Evolutionary conservation across 495 filamentous ascomycete species (phyloP), one percentile per base, ranked within the genome.

Genomic region (Cercophora sp.): DNA sequence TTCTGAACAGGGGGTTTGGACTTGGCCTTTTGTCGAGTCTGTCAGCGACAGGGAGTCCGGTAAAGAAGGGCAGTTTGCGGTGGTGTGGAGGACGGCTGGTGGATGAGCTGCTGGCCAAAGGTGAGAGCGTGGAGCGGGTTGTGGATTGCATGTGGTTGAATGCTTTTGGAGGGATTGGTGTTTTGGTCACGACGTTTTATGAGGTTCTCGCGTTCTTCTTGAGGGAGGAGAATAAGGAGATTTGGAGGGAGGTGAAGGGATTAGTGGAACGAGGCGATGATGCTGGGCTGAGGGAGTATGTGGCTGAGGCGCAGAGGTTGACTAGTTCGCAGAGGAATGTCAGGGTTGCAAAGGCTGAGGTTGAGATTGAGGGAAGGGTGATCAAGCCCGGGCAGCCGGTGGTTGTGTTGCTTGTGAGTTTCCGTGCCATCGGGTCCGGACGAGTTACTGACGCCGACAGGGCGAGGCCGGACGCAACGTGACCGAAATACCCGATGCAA

Each of bases 171-270:
- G 68, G 65, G 10, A 57, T 65, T 23, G 71, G 71, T 23, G 74
- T 68, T 9, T 66, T 70, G 2, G 75, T 72, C 13, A 67, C 53
- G 5, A 39, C 46, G 39, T 70, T 75, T 32, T 62, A 67, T 15
- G 70, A 77, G 65, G 48, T 79, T 34, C 54, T 79, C 59, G 66
- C 67, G 25, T 67, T 61, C 52, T 67, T 69, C 64, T 62, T 81
- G 9, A 63, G 67, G 5, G 63, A 65, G 24, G 67, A 69, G 15
- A 76, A 76, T 27, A 63, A 69, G 5, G 53, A 61, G 26, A 72
- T 82, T 62, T 77, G 79, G 63, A 58, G 67, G 6, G 64, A 75
- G 29, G 73, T 83, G 27, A 70, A 78, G 52, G 57, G 50, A 8
- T 63, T 81, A 1, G 79, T 77, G 0, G 41, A 50, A 35, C 61